These are phyloP conservation scores for Phytophthora niederhauseri DNA, from an alignment of 352 stramenopile genomes.

Conservation along the genomic window DNA sequence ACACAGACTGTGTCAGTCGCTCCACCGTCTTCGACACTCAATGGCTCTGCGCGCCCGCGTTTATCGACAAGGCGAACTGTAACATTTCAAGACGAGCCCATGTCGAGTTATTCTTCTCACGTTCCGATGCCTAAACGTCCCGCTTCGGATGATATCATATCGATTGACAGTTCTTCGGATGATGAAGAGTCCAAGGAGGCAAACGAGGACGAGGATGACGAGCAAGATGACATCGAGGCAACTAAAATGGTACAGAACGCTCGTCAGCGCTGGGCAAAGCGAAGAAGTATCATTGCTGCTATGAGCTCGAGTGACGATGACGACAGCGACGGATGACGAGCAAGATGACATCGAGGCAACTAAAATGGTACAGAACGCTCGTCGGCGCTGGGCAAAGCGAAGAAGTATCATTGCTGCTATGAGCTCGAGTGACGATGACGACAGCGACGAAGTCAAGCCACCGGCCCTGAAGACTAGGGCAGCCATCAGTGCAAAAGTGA, in stretches of 20 bases:
- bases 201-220: slow-evolving; percentile 10
- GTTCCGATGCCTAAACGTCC: slow-evolving; percentile 4
- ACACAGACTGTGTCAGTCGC: not conserved
- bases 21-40: slow-evolving; percentile 4
- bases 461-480: slow-evolving; percentile 4
- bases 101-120: slow-evolving; percentile 3
- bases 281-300: slow-evolving; percentile 15
- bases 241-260: slow-evolving; percentile 20
- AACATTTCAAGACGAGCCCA: slow-evolving; percentile 26
- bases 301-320: slow-evolving; percentile 25
- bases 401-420: slow-evolving; percentile 14
- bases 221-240: slow-evolving; percentile 17
- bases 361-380: slow-evolving; percentile 20
- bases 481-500: slow-evolving; percentile 6
- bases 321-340: slow-evolving; percentile 14
- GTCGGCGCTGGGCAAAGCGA: slow-evolving; percentile 18
- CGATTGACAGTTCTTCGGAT: slow-evolving; percentile 38
- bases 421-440: slow-evolving; percentile 25
- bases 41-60: slow-evolving; percentile 6
- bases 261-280: slow-evolving; percentile 18
- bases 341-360: slow-evolving; percentile 18
- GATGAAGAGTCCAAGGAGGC: slow-evolving; percentile 25
- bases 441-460: slow-evolving; percentile 22
- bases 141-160: slow-evolving; percentile 12
- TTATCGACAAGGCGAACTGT: slow-evolving; percentile 25